Evolutionary conservation across 1,284 basidiomycete species (phyloP), one percentile per base, ranked within the genome.

Genomic region (Vanrija sp.): DNA sequence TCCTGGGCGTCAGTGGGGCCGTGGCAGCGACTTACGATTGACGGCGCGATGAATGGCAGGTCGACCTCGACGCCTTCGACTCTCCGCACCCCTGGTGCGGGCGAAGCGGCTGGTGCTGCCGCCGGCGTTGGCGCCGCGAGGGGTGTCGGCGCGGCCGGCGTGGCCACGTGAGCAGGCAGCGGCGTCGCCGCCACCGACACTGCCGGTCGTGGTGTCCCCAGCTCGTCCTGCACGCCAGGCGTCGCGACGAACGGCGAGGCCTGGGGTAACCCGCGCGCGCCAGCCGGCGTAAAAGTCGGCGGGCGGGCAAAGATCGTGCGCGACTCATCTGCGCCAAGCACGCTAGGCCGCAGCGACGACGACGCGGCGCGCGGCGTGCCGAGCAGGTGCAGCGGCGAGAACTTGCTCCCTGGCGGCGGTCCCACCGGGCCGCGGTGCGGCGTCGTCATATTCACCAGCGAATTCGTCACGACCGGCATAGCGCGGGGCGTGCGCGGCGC

Each of bases 321-420:
- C 7, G 37, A 42, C 25, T 20, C 41, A 12, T 31, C 15, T 23
- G 12, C 31, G 12, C 38, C 38, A 15, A n/a, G 38, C 38, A 39
- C n/a, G 16, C 16, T 18, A 1, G n/a, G n/a, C 16, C 38, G n/a
- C 2, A 39, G 45, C 3, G 45, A 6, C 12, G 45, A 6, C 12
- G 18, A 7, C 4, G 60, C 54, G 10, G 62, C 63, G 19, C 64
- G 41, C 9, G 69, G 69, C 15, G 69, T 72, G 18, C 59, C 62
- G 10, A 72, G 27, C 16, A 66, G 50, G 35, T 60, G 58, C 14
- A 70, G 54, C 5, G 69, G 69, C 22, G 59, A 63, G 60, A 71
- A 71, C 18, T 65, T 46, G 45, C 64, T 62, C 39, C 62, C 45
- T 7, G 59, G 47, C n/a, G 54, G 35, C 10, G 42, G 47, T 19